These are phyloP conservation scores for Delitschia confertaspora DNA, from an alignment of 495 filamentous ascomycete species.

Conservation along the genomic window DNA sequence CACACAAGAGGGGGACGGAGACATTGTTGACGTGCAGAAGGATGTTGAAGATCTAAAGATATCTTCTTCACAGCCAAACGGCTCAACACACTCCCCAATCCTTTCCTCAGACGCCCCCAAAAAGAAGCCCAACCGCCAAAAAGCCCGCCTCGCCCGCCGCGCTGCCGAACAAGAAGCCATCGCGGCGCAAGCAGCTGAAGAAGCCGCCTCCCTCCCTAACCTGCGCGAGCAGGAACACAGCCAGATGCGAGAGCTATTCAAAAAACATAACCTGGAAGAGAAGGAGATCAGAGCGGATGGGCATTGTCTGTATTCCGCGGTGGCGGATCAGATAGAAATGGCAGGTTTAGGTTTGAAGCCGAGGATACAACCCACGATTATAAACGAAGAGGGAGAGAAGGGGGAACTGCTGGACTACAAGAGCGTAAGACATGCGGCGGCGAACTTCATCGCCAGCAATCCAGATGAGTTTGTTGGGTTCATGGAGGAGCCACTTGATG, in stretches of 20 bases:
- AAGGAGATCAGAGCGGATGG: slow-evolving; percentile 80
- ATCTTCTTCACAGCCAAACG: slow-evolving; percentile 6
- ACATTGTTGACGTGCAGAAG: slow-evolving; percentile 8
- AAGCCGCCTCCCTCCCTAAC: slow-evolving; percentile 67
- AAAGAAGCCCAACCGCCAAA: slow-evolving; percentile 83
- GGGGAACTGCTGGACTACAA: slow-evolving; percentile 39
- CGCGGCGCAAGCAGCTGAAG: slow-evolving; percentile 55
- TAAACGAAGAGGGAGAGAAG: slow-evolving; percentile 9
- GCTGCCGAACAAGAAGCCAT: slow-evolving; percentile 72
- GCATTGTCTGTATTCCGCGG: slow-evolving; percentile 89
- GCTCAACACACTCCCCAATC: slow-evolving; percentile 31
- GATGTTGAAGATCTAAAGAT: slow-evolving; percentile 13
- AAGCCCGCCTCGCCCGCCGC: slow-evolving; percentile 79
- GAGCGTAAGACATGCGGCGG: slow-evolving; percentile 46
- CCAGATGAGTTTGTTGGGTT: slow-evolving; percentile 58
- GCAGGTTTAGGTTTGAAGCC: slow-evolving; percentile 43
- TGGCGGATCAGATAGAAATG: slow-evolving; percentile 68
- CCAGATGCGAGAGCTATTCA: slow-evolving; percentile 58
- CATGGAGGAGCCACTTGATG: slow-evolving; percentile 71
- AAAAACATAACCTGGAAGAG: slow-evolving; percentile 56
- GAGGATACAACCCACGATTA: slow-evolving; percentile 20
- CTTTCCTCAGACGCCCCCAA: slow-evolving; percentile 26
- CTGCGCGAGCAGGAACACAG: slow-evolving; percentile 61
- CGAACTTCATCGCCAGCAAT: slow-evolving; percentile 50
- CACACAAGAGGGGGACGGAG: slow-evolving; percentile 2